These are phyloP conservation scores for Detonula confervacea DNA, from an alignment of 352 stramenopile genomes.

Conservation along the genomic window DNA sequence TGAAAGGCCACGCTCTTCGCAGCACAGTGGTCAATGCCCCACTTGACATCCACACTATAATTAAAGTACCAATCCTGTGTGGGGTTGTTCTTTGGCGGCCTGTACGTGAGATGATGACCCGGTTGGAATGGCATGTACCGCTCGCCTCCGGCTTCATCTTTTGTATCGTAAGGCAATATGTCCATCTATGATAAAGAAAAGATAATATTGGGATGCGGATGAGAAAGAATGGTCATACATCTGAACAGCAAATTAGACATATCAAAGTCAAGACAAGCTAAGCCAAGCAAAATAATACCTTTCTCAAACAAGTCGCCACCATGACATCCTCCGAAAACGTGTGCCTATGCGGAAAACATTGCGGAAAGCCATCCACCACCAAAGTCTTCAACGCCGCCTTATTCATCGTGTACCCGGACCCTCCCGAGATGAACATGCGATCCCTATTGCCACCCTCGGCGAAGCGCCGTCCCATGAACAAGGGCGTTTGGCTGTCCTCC, in stretches of 20 bases:
- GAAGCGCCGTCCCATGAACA: conserved; percentile 85
- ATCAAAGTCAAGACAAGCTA: too few species aligned
- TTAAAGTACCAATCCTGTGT: conserved; percentile 81
- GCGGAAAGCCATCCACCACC: conserved; percentile 71
- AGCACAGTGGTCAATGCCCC: conserved; percentile 83
- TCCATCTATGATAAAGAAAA: conserved; percentile 39
- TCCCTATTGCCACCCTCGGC: conserved; percentile 73
- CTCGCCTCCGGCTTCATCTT: conserved; percentile 79
- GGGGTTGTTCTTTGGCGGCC: conserved; percentile 55
- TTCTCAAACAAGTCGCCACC: conserved; percentile 76
- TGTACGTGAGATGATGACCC: conserved; percentile 74
- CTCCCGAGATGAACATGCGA: conserved; percentile 63
- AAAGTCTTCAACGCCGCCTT: conserved; percentile 80
- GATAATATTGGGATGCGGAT: too few species aligned
- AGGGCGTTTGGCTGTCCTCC: conserved; percentile 65
- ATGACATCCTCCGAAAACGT: conserved; percentile 85
- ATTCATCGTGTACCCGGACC: conserved; percentile 87
- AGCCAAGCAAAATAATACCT: conserved; percentile 38
- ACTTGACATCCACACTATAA: conserved; percentile 82
- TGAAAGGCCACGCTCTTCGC: conserved; percentile 86
- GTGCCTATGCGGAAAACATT: conserved; percentile 71
- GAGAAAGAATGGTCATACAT: too few species aligned
- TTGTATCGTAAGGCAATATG: conserved; percentile 82
- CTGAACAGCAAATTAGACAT: too few species aligned
- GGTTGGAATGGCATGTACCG: conserved; percentile 83